These are phyloP conservation scores for Yamadazyma siamensis DNA, from an alignment of 1,139 yeast species.

Conservation along the genomic window DNA sequence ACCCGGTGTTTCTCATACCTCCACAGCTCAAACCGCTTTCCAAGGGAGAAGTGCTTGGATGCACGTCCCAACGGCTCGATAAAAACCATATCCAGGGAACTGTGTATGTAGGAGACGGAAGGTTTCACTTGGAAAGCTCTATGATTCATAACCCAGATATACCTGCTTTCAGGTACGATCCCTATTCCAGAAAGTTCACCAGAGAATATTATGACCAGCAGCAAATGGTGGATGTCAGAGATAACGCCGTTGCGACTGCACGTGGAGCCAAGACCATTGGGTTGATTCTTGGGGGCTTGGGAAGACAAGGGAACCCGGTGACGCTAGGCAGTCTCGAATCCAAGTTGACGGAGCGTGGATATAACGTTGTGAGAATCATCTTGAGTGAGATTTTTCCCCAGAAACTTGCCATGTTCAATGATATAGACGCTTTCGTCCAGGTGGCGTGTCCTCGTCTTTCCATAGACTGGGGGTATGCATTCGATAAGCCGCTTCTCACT, in stretches of 20 bases:
- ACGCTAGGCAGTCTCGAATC: conserved; percentile 67
- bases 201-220: conserved; percentile 83
- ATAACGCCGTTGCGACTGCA: conserved; percentile 61
- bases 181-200: conserved; percentile 88
- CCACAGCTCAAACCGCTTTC: conserved; percentile 94
- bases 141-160: conserved; percentile 96
- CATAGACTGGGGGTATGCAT: conserved; percentile 99
- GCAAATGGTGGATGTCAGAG: conserved; percentile 72
- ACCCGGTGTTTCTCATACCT: conserved; percentile 64
- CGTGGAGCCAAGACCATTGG: conserved; percentile 75
- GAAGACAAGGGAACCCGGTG: conserved; percentile 88
- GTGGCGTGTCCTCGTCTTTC: conserved; percentile 97
- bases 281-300: conserved; percentile 88
- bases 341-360: conserved; percentile 51
- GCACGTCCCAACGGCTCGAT: conserved; percentile 84
- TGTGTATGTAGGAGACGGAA: conserved; percentile 92
- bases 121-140: conserved; percentile 92
- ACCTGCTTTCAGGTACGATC: conserved; percentile 93
- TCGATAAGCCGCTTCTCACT: conserved; percentile 83
- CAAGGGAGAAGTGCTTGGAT: conserved; percentile 94
- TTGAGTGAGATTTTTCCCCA: conserved; percentile 92
- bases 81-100: conserved; percentile 66
- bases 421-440: conserved; percentile 92
- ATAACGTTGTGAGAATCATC: conserved; percentile 74
- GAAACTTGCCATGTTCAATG: conserved; percentile 89